Conservation (phyloP, 2,329 filamentous ascomycete species). For the Zelopaecilomyces penicillatus region DNA sequence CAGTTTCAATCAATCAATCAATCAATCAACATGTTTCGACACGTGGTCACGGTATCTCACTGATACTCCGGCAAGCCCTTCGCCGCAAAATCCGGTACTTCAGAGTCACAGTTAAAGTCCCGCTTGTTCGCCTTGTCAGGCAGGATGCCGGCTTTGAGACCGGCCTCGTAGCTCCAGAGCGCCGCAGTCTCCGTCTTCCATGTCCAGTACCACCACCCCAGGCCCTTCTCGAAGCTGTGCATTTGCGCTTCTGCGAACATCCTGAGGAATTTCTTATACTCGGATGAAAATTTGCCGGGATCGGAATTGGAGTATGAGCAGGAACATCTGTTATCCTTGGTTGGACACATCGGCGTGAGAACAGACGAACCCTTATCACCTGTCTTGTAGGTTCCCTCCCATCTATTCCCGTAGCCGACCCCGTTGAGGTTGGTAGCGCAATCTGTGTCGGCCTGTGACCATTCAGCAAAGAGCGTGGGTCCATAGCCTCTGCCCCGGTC, state of each 20-base stretch:
- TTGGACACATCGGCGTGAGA: slow-evolving; percentile 66
- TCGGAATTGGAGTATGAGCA: slow-evolving; percentile 72
- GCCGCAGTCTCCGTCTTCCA: slow-evolving; percentile 81
- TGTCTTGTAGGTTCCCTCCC: slow-evolving; percentile 77
- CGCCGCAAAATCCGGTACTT: slow-evolving; percentile 44
- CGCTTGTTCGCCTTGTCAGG: slow-evolving; percentile 65
- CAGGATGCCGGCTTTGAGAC: slow-evolving; percentile 68
- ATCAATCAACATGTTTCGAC: too few species aligned
- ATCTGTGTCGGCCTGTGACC: slow-evolving; percentile 95
- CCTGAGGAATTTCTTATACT: slow-evolving; percentile 77
- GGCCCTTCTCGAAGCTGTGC: slow-evolving; percentile 82
- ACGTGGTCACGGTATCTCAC: not conserved
- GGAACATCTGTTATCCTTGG: slow-evolving; percentile 54
- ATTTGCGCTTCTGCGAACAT: slow-evolving; percentile 96
- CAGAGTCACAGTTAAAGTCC: slow-evolving; percentile 57
- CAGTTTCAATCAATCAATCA: too few species aligned
- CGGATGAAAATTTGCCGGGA: slow-evolving; percentile 54
- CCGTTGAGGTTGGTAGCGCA: slow-evolving; percentile 84
- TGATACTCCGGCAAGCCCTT: slow-evolving; percentile 37
- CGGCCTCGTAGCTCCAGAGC: slow-evolving; percentile 89
- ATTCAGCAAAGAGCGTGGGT: slow-evolving; percentile 90
- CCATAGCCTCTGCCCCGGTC: slow-evolving; percentile 74
- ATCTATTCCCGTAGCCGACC: slow-evolving; percentile 78
- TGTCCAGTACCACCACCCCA: slow-evolving; percentile 99
- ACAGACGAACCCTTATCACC: slow-evolving; percentile 54